Base-by-base conservation (phyloP, 2,329 filamentous ascomycete genomes). In the Alternaria angustiovoidea region DNA sequence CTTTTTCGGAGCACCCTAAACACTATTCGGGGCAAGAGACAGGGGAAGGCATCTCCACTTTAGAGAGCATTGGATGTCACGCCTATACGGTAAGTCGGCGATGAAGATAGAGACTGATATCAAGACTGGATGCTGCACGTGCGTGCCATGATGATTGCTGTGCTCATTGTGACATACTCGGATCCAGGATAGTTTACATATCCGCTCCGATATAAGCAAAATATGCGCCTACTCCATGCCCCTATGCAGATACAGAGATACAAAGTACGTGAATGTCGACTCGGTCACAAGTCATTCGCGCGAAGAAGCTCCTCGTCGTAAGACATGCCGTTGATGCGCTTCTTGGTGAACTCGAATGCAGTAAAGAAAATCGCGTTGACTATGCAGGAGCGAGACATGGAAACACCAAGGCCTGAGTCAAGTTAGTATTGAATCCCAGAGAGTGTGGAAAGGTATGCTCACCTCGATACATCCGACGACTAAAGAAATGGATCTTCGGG, bases 361-460 rank as follows among this genome's bases (percentile, higher is more conserved):
- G 91, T 93, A 81, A 96, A 96, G 84, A 96, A 96, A 71, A 96
- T 91, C 67, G 92, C 91, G 76, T 96, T 96, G 68, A 95, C 89
- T 53, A 92, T 84, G 71, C 91, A 93, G 12, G 91, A 94, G 57
- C 92, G 88, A 66, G 88, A 86, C 88, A 95, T 94, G 38, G 91
- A 94, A 26, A 95, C 92, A 22, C 89, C 91, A 3, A 96, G 84
- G 30, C 82, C 81, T 82, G n/a, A 5, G 14, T 4, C 5, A 18
- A 63, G 59, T 54, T 12, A 51, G 51, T 18, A 24, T 22, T 12
- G 14, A 43, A 4, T 9, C n/a, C 24, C 39, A 22, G 16, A 38
- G n/a, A 54, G 5, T 22, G 14, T 14, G 30, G 28, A 20, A 6
- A n/a, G 26, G 36, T 36, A 3, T 18, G 26, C 74, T 54, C 69